A percentile compares a stretch with the other conserved stretches of the same genome.
These are phyloP conservation scores for Cladorrhinum sp. DNA, from an alignment of 2,329 filamentous ascomycete species.

Conservation along the genomic window DNA sequence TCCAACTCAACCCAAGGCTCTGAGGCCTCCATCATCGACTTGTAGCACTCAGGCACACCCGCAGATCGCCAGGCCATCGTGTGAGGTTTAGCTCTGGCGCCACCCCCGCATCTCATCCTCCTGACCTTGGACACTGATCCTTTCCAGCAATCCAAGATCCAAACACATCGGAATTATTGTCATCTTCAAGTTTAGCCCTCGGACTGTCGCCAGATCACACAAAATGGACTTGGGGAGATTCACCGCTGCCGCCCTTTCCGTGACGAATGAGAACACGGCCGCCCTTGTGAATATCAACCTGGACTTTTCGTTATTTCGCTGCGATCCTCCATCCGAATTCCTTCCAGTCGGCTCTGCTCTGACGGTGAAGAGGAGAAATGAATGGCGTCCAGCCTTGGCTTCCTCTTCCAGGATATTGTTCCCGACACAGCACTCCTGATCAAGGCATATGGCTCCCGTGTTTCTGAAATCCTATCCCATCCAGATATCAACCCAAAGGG, in stretches of 20 bases:
- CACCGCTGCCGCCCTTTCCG: neutral
- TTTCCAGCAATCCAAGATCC: too few relatives aligned
- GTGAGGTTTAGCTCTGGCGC: too few relatives aligned
- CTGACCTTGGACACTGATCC: too few relatives aligned
- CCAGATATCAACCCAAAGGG: neutral
- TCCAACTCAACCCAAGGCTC: too few relatives aligned
- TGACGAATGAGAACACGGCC: neutral
- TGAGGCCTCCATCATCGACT: too few relatives aligned
- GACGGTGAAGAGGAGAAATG: neutral
- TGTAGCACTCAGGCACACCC: too few relatives aligned
- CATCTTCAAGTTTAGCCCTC: too few relatives aligned
- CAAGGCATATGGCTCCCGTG: neutral
- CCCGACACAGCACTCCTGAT: neutral
- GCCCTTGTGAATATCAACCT: constrained; percentile 1
- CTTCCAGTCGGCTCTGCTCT: neutral
- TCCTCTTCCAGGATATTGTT: neutral
- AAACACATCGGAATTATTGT: too few relatives aligned
- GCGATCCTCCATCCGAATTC: neutral
- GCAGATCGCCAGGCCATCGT: too few relatives aligned
- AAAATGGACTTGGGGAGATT: neutral
- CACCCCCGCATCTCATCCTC: too few relatives aligned
- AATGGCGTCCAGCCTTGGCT: neutral
- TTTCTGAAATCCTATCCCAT: neutral
- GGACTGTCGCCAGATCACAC: too few relatives aligned
- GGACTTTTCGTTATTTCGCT: neutral